Evolutionary conservation across 352 stramenopile species (phyloP), one percentile per base, ranked within the genome.

Genomic region (Globisporangium abappressorium): DNA sequence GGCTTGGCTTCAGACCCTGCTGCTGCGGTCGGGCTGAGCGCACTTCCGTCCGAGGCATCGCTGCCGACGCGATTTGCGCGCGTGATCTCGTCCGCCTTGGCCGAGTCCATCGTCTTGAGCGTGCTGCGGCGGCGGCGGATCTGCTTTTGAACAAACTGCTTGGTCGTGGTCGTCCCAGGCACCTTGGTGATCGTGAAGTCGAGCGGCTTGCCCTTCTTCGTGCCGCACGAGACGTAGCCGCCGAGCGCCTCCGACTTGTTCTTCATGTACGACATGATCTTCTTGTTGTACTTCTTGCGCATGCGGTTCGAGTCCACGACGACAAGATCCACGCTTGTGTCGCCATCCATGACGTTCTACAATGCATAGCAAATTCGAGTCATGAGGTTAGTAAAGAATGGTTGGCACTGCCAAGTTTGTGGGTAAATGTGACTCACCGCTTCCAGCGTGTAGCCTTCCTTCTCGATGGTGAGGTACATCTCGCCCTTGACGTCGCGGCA

Each of bases 301-400:
- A 90, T 83, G 55, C 84, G 86, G 62, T 93, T 90, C 64, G 82
- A 90, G 73, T 94, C 82, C 28, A 90, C 80, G 41, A 93, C 80
- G 20, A 67, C 71, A 43, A 93, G 54, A 47, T 67, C 71, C 11
- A 93, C 56, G 33, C 70, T 67, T 4, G 70, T 61, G 38, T 89
- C 81, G 2, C 70, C 64, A 34, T 87, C 75, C 63, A 82, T 71
- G 9, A 92, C 74, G 53, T 70, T 75, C 77, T 84, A 9, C 0
- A 7, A 51, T 22, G 14, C 43, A 14, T 6, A 9, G 14, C 5
- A 38, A 60, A 3, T 3, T 41, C 28, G 30, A 22, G 18, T 5
- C 43, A 11, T 18, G 22, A 24, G 55, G 1, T 60, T 20, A 46
- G 57, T 49, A 5, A 51, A 43, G 34, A 15, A 65, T 38, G 5